These are phyloP conservation scores for Paecilomyces formosus DNA, from an alignment of 2,329 filamentous ascomycete species.

Conservation along the genomic window DNA sequence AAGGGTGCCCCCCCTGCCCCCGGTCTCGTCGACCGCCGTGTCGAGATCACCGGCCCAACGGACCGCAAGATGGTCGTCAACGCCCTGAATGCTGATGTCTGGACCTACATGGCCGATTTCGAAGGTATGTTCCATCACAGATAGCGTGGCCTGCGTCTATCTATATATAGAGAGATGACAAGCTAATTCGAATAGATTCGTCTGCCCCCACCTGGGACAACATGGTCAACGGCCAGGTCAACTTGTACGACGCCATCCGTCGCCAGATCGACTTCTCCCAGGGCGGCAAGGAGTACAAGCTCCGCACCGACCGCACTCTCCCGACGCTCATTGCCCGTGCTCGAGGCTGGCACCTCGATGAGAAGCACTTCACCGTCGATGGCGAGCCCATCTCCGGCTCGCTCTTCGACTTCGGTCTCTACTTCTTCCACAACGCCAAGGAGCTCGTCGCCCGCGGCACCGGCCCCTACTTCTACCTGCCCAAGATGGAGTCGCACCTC, in stretches of 20 bases:
- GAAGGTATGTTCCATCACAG: constrained; percentile 68
- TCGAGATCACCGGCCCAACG: constrained; percentile 95
- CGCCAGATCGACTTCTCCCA: constrained; percentile 94
- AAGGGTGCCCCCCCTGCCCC: constrained; percentile 86
- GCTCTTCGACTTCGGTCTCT: constrained; percentile 95
- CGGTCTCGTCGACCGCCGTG: constrained; percentile 82
- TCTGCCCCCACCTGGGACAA: constrained; percentile 97
- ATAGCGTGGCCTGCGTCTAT: no score
- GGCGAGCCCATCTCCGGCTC: constrained; percentile 88
- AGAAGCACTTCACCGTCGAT: constrained; percentile 96
- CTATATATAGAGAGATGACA: no score
- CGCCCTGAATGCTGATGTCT: constrained; percentile 89
- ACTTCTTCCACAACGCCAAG: constrained; percentile 97
- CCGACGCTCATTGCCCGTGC: constrained; percentile 92
- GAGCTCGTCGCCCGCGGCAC: constrained; percentile 76
- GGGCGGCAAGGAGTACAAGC: constrained; percentile 92
- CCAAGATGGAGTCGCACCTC: constrained; percentile 96
- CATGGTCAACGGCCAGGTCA: constrained; percentile 97
- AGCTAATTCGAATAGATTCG: constrained; percentile 56
- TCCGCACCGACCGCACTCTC: constrained; percentile 77
- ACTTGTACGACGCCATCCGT: constrained; percentile 93
- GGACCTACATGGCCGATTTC: constrained; percentile 99
- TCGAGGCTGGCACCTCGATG: constrained; percentile 94
- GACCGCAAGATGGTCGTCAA: constrained; percentile 99
- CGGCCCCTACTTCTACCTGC: constrained; percentile 96